Base-by-base conservation (phyloP, 441 rosid species). In the Mallotus japonicus region DNA sequence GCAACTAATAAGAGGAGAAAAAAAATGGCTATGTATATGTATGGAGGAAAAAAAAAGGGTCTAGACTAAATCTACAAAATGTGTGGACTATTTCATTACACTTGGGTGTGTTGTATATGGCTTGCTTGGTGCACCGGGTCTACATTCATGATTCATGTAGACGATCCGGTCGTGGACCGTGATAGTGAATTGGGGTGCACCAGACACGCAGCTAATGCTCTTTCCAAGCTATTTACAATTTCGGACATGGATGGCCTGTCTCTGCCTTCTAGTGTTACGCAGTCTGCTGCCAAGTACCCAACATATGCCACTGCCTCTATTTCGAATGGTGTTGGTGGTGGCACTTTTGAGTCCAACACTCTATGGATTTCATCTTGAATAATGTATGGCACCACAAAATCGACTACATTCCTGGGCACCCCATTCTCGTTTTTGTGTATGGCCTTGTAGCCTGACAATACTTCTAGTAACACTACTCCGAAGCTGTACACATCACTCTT, bases 401-500 rank as follows among this genome's bases (percentile, higher is more conserved):
- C 97, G 10, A 91, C 92, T 56, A 93, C 90, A 76, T 93, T 85
- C 62, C 91, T 85, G 0, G 85, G 88, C 49, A 11, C 67, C 6
- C 83, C 90, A 2, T 85, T 83, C 63, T 89, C 88, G 8, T 83
- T 89, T 73, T 71, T 80, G 66, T 91, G 97, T 22, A 93, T 93
- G 3, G 97, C 97, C 68, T 75, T 83, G 65, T 34, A 66, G 0
- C 98, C 97, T 0, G 97, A 85, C 28, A 93, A 56, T 16, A 91
- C 19, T 60, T 93, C 98, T 0, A 93, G 77, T 64, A 93, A 40
- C 10, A 93, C 88, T 1, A 93, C 88, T 0, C 95, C 95, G 24
- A 93, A 93, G 44, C 97, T 89, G 50, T 91, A 93, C 32, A 93
- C 92, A 7, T 93, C 98, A 19, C 91, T 91, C 77, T 91, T 93